Evolutionary conservation across 2,329 filamentous ascomycete genomes (phyloP).

Genomic region (Pestalotiopsis sp.): DNA sequence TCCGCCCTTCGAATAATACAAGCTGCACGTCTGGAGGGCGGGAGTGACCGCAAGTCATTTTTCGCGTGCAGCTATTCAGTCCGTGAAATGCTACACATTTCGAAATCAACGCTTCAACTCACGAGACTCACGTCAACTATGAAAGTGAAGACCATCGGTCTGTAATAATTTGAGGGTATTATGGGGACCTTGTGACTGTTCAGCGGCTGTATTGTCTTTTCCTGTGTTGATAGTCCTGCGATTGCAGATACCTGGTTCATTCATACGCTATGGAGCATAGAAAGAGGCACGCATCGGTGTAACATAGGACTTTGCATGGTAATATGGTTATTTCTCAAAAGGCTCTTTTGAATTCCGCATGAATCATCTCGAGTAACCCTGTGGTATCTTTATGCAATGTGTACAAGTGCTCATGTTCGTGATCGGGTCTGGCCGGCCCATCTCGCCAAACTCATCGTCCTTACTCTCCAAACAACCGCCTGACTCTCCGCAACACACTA

Average conservation of each 20-base stretch:
- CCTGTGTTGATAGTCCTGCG: background rate
- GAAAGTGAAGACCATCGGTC: too few species aligned
- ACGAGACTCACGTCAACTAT: too few species aligned
- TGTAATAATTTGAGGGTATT: background rate
- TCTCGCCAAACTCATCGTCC: background rate
- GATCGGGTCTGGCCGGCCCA: background rate
- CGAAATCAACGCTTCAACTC: too few species aligned
- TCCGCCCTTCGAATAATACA: too few species aligned
- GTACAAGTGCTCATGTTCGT: constrained; percentile 17
- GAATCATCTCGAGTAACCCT: constrained; percentile 8
- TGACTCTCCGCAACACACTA: constrained; percentile 88
- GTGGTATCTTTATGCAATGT: constrained; percentile 16
- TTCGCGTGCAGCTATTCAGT: too few species aligned
- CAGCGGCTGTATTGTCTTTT: background rate
- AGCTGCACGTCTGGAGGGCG: too few species aligned
- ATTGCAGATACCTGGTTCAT: background rate
- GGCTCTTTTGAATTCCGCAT: constrained; percentile 15
- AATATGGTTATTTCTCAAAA: constrained; percentile 18
- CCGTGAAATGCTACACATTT: too few species aligned
- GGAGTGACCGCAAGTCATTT: too few species aligned
- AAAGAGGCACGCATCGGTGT: background rate
- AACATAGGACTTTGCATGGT: background rate
- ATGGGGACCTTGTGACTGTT: constrained; percentile 17
- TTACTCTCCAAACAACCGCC: constrained; percentile 70
- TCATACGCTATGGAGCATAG: background rate